A percentile compares a stretch with the other conserved stretches of the same genome.
Conservation (phyloP, 2,329 filamentous ascomycete genomes). For the Dissoconium aciculare region DNA sequence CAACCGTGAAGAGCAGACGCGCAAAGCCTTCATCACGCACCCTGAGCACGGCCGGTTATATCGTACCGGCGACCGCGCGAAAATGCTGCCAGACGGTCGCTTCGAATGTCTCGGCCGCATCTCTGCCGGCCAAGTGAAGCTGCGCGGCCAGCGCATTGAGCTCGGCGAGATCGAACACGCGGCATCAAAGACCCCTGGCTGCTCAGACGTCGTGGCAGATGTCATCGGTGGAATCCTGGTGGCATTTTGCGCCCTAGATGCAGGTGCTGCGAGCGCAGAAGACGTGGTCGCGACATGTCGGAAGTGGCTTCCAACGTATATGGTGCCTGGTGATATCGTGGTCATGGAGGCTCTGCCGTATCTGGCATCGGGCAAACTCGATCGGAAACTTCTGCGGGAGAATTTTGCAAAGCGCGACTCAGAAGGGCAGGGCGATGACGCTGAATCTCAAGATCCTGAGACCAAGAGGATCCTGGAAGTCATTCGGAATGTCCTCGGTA, state of each 20-base stretch:
- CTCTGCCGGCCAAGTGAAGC: slow-evolving; percentile 66
- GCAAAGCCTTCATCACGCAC: slow-evolving; percentile 53
- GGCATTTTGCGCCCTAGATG: slow-evolving; percentile 50
- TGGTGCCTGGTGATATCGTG: slow-evolving; percentile 65
- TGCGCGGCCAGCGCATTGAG: slow-evolving; percentile 58
- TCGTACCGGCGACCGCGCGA: slow-evolving; percentile 71
- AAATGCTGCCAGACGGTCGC: slow-evolving; percentile 48
- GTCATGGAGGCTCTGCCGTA: slow-evolving; percentile 52
- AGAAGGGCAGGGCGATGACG: slow-evolving; percentile 17
- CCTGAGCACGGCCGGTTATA: slow-evolving; percentile 55
- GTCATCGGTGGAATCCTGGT: slow-evolving; percentile 57
- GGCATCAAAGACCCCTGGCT: slow-evolving; percentile 43
- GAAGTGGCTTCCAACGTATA: slow-evolving; percentile 65
- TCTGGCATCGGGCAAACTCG: slow-evolving; percentile 70
- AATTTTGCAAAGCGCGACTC: slow-evolving; percentile 33
- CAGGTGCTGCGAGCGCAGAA: background rate
- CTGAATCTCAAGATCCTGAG: slow-evolving; percentile 3
- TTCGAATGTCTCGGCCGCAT: slow-evolving; percentile 78
- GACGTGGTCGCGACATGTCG: slow-evolving; percentile 45
- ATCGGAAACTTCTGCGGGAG: slow-evolving; percentile 48
- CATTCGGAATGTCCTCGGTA: slow-evolving; percentile 11
- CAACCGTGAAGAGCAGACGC: slow-evolving; percentile 64
- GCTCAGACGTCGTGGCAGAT: slow-evolving; percentile 51
- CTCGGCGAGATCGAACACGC: slow-evolving; percentile 51
- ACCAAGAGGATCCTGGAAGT: slow-evolving; percentile 9